phyloP scores from a whole-genome alignment of 371 early-diverging fungal genomes.

The Vittaforma corneae region DNA sequence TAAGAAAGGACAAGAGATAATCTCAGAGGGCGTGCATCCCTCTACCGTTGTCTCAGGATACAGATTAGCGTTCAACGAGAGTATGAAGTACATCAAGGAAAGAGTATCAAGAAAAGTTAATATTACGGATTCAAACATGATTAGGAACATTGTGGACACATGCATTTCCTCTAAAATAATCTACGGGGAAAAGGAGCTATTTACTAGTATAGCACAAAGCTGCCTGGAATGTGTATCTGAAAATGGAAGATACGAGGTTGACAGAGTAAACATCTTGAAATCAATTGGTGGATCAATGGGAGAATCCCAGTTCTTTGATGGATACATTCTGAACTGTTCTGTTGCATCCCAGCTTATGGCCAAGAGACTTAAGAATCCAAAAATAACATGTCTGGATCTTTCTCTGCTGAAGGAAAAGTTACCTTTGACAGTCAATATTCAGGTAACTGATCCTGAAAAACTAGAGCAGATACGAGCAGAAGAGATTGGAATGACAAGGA shows the following conservation, averaged over 20 bases:
- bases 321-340: constrained; percentile 90
- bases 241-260: constrained; percentile 75
- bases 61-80: constrained; percentile 89
- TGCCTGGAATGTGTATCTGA: constrained; percentile 76
- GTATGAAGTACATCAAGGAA: constrained; percentile 88
- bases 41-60: constrained; percentile 93
- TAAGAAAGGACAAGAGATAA: constrained; percentile 82
- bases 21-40: constrained; percentile 92
- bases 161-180: constrained; percentile 95
- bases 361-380: constrained; percentile 62
- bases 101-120: constrained; percentile 63
- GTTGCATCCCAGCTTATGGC: constrained; percentile 67
- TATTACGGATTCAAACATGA: constrained; percentile 70
- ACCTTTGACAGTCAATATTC: constrained; percentile 89
- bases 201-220: constrained; percentile 86
- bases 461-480: constrained; percentile 88
- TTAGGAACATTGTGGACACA: constrained; percentile 89
- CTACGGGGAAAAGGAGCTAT: constrained; percentile 74
- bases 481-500: constrained; percentile 84
- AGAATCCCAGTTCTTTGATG: constrained; percentile 78
- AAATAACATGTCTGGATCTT: constrained; percentile 96
- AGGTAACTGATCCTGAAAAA: constrained; percentile 88
- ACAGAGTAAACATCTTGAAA: constrained; percentile 92
- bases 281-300: constrained; percentile 86
- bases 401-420: constrained; percentile 95